Evolutionary conservation across 2,329 filamentous ascomycete species (phyloP).

Genomic region (Sporothrix dimorphospora): DNA sequence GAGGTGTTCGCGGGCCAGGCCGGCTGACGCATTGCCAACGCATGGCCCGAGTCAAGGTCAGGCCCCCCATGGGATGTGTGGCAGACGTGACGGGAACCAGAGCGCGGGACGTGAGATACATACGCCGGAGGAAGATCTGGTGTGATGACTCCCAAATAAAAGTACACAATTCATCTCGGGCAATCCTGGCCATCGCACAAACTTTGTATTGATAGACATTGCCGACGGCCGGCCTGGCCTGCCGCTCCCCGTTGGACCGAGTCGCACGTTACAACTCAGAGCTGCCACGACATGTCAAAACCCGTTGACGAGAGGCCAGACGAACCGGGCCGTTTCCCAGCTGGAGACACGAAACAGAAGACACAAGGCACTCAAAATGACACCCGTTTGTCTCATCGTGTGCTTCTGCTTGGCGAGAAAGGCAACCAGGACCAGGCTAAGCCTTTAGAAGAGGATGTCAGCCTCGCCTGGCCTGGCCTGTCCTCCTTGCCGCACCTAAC

Average conservation of each 20-base stretch:
- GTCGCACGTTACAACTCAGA: not conserved
- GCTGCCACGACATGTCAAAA: not conserved
- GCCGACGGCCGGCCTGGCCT: not conserved
- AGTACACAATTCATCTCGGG: not conserved
- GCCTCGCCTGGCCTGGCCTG: slow-evolving; percentile 1
- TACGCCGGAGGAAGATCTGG: not conserved
- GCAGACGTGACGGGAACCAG: not conserved
- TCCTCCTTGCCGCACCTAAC: not conserved
- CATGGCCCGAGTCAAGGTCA: slow-evolving; percentile 3
- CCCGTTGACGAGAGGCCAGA: slow-evolving; percentile 8
- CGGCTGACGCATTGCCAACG: slow-evolving; percentile 16
- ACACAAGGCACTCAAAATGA: slow-evolving; percentile 10
- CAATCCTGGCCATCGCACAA: not conserved
- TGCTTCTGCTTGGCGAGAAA: slow-evolving; percentile 10
- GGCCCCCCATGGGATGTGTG: not conserved
- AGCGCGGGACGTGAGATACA: not conserved
- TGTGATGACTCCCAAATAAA: not conserved
- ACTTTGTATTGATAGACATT: not conserved
- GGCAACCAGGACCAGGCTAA: not conserved
- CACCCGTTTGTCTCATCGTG: slow-evolving; percentile 17
- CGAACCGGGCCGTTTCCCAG: slow-evolving; percentile 20
- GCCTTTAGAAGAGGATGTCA: not conserved
- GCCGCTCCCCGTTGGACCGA: not conserved
- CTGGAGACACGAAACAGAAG: not conserved
- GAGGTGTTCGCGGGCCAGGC: slow-evolving; percentile 6